A percentile compares a stretch with the other conserved stretches of the same genome.
Evolutionary conservation across 179 eudicot genomes (phyloP).

Genomic region (Beta corolliflora): DNA sequence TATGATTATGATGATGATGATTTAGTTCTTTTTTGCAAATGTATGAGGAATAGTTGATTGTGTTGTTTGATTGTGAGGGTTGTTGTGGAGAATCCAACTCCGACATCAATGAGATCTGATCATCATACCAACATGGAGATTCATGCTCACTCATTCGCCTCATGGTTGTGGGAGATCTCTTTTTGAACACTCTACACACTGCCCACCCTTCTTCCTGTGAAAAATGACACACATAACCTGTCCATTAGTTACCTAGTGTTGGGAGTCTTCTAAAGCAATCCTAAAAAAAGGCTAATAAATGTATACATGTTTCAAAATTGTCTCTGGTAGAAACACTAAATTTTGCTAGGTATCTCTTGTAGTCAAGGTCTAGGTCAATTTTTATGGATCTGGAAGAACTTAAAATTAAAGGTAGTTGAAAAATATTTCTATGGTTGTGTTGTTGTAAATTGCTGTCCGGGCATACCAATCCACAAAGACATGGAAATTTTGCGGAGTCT

Average conservation of each 20-base stretch:
- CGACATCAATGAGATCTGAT: constrained; percentile 65
- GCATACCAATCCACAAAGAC: too few species aligned
- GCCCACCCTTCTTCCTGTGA: constrained; percentile 94
- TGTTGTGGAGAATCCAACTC: constrained; percentile 67
- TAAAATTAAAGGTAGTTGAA: too few species aligned
- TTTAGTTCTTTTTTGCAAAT: constrained; percentile 44
- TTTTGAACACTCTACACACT: constrained; percentile 80
- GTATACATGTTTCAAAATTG: neutral
- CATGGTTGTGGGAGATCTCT: constrained; percentile 53
- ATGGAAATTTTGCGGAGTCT: too few species aligned
- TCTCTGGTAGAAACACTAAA: neutral
- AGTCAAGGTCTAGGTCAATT: too few species aligned
- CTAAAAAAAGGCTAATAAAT: neutral
- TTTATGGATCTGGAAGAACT: too few species aligned
- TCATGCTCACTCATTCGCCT: constrained; percentile 47
- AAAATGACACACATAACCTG: neutral
- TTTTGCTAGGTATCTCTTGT: too few species aligned
- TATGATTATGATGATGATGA: constrained; percentile 4
- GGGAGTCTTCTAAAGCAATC: too few species aligned
- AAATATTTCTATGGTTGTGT: too few species aligned
- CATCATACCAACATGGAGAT: constrained; percentile 73
- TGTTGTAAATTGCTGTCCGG: too few species aligned
- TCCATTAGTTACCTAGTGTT: neutral
- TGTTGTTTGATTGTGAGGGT: constrained; percentile 36
- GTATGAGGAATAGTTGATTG: constrained; percentile 29